phyloP scores from a whole-genome alignment of 257 asterid species.

The Nicotiana knightiana region DNA sequence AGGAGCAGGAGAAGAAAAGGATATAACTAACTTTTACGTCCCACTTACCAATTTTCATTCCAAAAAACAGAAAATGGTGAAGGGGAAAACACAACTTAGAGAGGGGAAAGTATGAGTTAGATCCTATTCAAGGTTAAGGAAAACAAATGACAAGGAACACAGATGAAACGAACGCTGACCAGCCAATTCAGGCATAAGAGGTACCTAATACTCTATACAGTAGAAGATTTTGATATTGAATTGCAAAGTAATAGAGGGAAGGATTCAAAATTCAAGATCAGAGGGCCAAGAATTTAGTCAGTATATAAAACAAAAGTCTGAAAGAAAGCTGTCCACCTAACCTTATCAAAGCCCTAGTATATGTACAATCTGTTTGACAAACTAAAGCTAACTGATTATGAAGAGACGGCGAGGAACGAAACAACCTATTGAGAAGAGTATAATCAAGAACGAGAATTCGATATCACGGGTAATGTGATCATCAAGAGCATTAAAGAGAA shows the following conservation, averaged over 20 bases:
- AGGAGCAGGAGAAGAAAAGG: conserved; percentile 17
- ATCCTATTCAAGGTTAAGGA: conserved; percentile 20
- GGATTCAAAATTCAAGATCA: not conserved
- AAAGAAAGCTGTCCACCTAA: conserved; percentile 3
- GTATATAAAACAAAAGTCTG: not conserved
- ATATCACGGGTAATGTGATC: not conserved
- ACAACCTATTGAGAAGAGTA: conserved; percentile 3
- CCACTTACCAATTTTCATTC: conserved; percentile 52
- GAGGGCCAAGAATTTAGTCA: conserved; percentile 3
- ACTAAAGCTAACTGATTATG: not conserved
- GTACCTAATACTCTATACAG: conserved; percentile 7
- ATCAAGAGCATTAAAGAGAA: not conserved
- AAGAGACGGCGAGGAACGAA: not conserved
- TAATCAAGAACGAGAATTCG: not conserved
- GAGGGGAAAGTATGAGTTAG: conserved; percentile 25
- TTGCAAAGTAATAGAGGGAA: not conserved
- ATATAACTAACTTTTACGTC: conserved; percentile 26
- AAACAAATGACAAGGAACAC: not conserved
- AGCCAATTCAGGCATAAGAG: conserved; percentile 22
- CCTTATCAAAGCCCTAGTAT: conserved; percentile 3
- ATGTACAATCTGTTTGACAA: conserved; percentile 9
- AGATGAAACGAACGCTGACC: not conserved
- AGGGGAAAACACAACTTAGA: conserved; percentile 29
- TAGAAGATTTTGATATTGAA: not conserved
- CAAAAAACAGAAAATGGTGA: conserved; percentile 63